phyloP scores from a whole-genome alignment of 805 yeast genomes.

The Starmerella geochares region DNA sequence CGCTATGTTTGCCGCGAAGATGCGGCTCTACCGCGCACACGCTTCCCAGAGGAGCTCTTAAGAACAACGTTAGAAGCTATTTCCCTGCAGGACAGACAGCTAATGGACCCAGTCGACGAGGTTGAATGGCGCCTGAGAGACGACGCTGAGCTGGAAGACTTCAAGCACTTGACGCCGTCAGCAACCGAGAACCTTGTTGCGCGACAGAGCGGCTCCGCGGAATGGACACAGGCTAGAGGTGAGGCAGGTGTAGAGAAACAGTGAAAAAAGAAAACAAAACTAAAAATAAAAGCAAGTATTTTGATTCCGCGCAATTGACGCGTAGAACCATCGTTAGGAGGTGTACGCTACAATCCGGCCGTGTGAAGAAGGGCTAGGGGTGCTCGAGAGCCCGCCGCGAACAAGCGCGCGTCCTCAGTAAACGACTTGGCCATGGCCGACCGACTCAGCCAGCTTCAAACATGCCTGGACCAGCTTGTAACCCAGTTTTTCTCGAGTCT shows the following conservation, averaged over 20 bases:
- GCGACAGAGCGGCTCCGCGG: constrained; percentile 64
- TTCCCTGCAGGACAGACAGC: constrained; percentile 18
- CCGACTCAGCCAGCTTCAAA: constrained; percentile 78
- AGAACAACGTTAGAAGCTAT: constrained; percentile 29
- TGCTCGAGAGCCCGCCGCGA: no score
- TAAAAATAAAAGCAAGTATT: background rate
- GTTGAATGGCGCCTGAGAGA: constrained; percentile 23
- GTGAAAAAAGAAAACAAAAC: background rate
- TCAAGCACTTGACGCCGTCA: constrained; percentile 21
- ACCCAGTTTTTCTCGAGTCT: constrained; percentile 33
- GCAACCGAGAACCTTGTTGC: constrained; percentile 32
- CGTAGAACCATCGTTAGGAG: no score
- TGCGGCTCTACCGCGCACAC: constrained; percentile 40
- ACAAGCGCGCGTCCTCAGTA: no score
- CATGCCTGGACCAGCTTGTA: constrained; percentile 60
- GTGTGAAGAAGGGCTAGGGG: background rate
- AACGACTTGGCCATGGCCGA: no score
- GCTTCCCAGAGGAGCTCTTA: constrained; percentile 34
- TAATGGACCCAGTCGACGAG: constrained; percentile 21
- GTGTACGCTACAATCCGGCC: no score
- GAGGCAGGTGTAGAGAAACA: no score
- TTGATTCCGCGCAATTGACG: no score
- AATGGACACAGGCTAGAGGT: constrained; percentile 71
- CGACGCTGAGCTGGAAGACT: constrained; percentile 25
- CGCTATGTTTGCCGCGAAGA: constrained; percentile 47